A percentile compares a stretch with the other conserved stretches of the same genome.
Evolutionary conservation across 139 green algal genomes (phyloP).

Genomic region (Raphidocelis subcapitata): DNA sequence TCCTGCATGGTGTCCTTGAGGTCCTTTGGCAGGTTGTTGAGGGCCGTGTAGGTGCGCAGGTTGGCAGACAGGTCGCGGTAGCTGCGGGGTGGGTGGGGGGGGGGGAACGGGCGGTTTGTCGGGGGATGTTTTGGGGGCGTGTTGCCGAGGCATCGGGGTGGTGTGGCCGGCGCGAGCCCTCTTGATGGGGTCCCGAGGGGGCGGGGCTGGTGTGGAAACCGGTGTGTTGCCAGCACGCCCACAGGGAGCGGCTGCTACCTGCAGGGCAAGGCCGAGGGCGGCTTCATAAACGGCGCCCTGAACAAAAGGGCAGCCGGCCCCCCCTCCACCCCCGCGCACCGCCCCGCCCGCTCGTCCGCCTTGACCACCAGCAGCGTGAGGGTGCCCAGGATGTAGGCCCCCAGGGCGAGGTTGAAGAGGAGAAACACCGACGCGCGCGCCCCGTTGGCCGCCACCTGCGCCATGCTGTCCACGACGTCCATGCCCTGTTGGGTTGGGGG

Average conservation of each 20-base stretch:
- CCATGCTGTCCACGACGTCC: slow-evolving; percentile 20
- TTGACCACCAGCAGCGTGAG: slow-evolving; percentile 60
- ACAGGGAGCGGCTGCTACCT: no score
- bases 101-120: no score
- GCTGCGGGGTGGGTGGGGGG: background rate
- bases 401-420: slow-evolving; percentile 42
- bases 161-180: no score
- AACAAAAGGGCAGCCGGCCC: no score
- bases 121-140: no score
- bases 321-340: background rate
- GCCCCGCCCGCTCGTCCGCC: slow-evolving; percentile 51
- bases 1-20: slow-evolving; percentile 56
- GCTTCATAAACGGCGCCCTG: no score
- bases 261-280: no score
- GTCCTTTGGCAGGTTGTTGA: slow-evolving; percentile 39
- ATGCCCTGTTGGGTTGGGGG: slow-evolving; percentile 7
- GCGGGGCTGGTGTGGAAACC: no score
- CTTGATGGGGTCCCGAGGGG: no score
- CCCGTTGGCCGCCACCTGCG: slow-evolving; percentile 28
- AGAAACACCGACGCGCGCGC: slow-evolving; percentile 35
- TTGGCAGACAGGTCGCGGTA: slow-evolving; percentile 46
- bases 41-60: slow-evolving; percentile 21
- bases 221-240: no score
- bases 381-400: slow-evolving; percentile 52
- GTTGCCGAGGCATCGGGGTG: no score